Percentiles rank a stretch among this genome's conserved stretches.
These are phyloP conservation scores for Astraeus odoratus DNA, from an alignment of 768 basidiomycete genomes.

Conservation along the genomic window DNA sequence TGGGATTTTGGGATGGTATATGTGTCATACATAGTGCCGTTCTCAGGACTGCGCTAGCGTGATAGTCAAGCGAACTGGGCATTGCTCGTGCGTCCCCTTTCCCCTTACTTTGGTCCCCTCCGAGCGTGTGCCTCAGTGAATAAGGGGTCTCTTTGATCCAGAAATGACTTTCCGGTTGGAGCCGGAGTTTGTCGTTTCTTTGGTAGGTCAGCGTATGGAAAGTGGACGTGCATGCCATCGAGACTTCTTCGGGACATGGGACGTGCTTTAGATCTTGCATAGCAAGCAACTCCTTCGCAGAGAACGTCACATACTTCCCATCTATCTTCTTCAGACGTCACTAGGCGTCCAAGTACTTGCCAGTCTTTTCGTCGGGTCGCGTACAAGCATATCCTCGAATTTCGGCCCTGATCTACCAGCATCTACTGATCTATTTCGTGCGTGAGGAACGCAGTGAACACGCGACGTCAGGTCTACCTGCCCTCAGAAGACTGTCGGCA, in stretches of 20 bases:
- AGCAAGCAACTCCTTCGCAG: constrained; percentile 38
- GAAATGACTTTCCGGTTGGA: constrained; percentile 32
- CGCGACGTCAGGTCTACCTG: constrained; percentile 1
- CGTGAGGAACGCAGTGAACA: background rate
- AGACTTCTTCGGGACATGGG: constrained; percentile 23
- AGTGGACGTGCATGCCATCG: constrained; percentile 43
- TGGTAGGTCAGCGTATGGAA: constrained; percentile 35
- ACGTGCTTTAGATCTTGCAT: constrained; percentile 35
- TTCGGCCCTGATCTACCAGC: constrained; percentile 5
- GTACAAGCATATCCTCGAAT: constrained; percentile 32
- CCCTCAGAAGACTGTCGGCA: background rate
- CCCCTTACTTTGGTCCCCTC: too few relatives aligned
- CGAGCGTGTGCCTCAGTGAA: constrained; percentile 42
- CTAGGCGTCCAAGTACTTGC: too few relatives aligned
- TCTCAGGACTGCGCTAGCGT: background rate
- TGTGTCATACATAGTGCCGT: background rate
- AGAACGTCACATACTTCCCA: constrained; percentile 52
- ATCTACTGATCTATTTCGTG: background rate
- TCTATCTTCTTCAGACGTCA: too few relatives aligned
- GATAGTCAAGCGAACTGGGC: background rate
- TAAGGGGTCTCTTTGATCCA: constrained; percentile 56
- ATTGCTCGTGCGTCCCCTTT: too few relatives aligned
- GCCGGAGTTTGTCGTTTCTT: too few relatives aligned
- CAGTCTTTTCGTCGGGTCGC: constrained; percentile 32
- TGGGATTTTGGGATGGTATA: background rate